A percentile compares a stretch with the other conserved stretches of the same genome.
These are phyloP conservation scores for Penicillium thymicola DNA, from an alignment of 2,329 filamentous ascomycete species.

Conservation along the genomic window DNA sequence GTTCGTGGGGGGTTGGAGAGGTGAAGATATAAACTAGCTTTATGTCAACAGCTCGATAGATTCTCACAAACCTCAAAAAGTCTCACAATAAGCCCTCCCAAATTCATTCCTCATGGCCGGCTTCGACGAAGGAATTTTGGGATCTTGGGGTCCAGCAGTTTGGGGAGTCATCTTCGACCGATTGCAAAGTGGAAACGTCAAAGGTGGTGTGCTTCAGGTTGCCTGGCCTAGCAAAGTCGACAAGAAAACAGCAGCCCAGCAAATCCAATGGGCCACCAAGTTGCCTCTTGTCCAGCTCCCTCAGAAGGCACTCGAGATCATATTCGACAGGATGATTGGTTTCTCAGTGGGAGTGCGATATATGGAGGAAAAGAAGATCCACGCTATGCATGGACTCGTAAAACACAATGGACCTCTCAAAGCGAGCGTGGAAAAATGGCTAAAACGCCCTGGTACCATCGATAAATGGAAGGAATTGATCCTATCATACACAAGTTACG, in stretches of 20 bases:
- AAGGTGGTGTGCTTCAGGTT: neutral
- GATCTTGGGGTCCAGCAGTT: neutral
- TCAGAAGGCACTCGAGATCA: neutral
- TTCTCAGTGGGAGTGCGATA: slow-evolving; percentile 1
- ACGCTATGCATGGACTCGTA: neutral
- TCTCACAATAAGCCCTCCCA: neutral
- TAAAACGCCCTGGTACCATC: neutral
- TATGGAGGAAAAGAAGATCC: slow-evolving; percentile 4
- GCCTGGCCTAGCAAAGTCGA: neutral
- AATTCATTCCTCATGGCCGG: neutral
- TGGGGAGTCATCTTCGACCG: slow-evolving; percentile 5
- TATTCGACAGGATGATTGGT: neutral
- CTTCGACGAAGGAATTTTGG: neutral
- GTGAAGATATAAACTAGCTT: neutral
- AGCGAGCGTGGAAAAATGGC: neutral
- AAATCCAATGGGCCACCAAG: slow-evolving; percentile 4
- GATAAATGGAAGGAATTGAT: neutral
- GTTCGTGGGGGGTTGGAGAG: neutral
- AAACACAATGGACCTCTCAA: neutral
- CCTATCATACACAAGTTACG: neutral
- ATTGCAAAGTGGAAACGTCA: slow-evolving; percentile 2
- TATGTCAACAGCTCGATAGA: neutral
- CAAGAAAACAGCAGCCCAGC: neutral
- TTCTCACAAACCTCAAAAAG: neutral
- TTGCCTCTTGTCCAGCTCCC: neutral